phyloP scores from a whole-genome alignment of 768 basidiomycete genomes.

The Rhodosporidiobolus odoratus region DNA sequence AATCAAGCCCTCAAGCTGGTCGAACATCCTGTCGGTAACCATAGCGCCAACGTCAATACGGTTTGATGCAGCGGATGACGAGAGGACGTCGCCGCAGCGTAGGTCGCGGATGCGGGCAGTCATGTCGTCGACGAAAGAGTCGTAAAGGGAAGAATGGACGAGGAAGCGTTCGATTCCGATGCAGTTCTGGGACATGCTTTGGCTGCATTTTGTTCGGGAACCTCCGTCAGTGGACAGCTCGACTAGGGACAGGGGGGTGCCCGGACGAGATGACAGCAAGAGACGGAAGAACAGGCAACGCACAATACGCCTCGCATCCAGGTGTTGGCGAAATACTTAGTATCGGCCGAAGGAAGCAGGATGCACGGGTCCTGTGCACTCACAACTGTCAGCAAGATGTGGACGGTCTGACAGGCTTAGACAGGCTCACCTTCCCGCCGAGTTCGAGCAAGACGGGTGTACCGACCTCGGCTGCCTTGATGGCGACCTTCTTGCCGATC shows the following conservation, averaged over 20 bases:
- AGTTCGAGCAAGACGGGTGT: constrained; percentile 91
- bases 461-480: constrained; percentile 75
- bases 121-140: constrained; percentile 65
- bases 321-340: constrained; percentile 69
- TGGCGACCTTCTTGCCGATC: constrained; percentile 60
- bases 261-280: not conserved
- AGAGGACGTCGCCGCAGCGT: constrained; percentile 42
- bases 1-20: constrained; percentile 60
- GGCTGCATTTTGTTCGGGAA: constrained; percentile 60
- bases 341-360: constrained; percentile 76
- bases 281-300: constrained; percentile 47
- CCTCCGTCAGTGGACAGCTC: too few relatives aligned
- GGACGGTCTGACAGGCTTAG: not conserved
- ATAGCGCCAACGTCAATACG: constrained; percentile 72
- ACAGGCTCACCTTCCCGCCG: constrained; percentile 51
- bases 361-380: constrained; percentile 87
- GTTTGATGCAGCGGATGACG: not conserved
- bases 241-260: not conserved
- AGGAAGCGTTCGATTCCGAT: constrained; percentile 92
- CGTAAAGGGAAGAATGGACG: constrained; percentile 71
- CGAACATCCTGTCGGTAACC: constrained; percentile 70
- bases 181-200: constrained; percentile 92
- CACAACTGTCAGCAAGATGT: not conserved
- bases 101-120: constrained; percentile 16
- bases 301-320: constrained; percentile 92